Base-by-base conservation (phyloP, 495 filamentous ascomycete genomes). In the Massariosphaeria phaeospora region DNA sequence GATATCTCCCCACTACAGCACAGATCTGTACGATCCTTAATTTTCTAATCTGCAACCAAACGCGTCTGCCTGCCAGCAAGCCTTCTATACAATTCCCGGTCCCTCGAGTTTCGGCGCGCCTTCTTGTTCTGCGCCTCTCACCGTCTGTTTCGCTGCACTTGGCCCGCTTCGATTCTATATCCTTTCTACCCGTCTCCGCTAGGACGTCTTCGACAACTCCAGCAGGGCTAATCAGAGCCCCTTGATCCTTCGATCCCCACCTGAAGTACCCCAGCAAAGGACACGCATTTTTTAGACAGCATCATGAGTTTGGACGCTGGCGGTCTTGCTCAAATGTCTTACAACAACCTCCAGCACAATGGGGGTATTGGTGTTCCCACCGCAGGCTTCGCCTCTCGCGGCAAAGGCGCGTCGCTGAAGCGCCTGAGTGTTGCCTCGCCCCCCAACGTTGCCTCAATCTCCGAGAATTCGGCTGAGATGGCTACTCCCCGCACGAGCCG, bases 321-420 rank as follows among this genome's bases (percentile, higher is more conserved):
- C 80, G 89, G 90, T 90, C 88, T 96, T 79, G 85, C 91, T 90
- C 93, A 95, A 78, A 97, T 98, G 94, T 85, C 88, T 71, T 94
- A 91, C 79, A 85, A 86, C 75, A 66, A 62, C 60, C 85, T 81
- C 68, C 74, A 75, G 62, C 75, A 80, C 73, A 82, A 81, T 68
- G 66, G 65, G 56, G 76, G 76, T 59, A 73, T 93, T 65, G 85
- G 84, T 53, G 81, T 85, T 69, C 84, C 88, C 15, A 73, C 78
- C 57, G 84, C 86, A 57, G 86, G 86, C 56, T 85, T 95, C 66
- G 88, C 88, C 45, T 90, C 89, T 45, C 84, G 89, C 43, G 83
- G 86, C 51, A 85, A 84, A 66, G 88, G 86, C 61, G 76, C 86
- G 60, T 83, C 84, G 66, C 84, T 91, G 73, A 96, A 95, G 74